phyloP scores from a whole-genome alignment of 441 rosid genomes.

The Omphalea diandra region DNA sequence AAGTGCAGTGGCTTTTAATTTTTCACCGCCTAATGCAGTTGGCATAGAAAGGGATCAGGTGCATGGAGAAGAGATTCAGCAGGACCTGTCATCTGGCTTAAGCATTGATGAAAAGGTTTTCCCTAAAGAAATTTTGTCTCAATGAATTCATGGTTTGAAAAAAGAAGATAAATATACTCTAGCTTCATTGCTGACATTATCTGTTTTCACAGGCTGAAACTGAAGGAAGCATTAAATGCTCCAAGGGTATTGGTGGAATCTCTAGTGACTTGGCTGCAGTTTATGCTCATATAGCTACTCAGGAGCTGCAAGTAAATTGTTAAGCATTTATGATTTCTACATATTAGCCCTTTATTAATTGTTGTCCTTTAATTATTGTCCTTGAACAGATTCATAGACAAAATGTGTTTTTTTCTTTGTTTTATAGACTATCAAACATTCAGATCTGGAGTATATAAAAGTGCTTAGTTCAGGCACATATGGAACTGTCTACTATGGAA shows the following conservation, averaged over 20 bases:
- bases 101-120: constrained; percentile 30
- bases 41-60: constrained; percentile 11
- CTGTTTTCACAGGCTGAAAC: constrained; percentile 21
- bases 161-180: background rate
- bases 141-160: background rate
- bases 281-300: constrained; percentile 23
- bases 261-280: constrained; percentile 19
- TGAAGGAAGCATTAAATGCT: constrained; percentile 21
- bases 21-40: constrained; percentile 9
- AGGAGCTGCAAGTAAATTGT: constrained; percentile 38
- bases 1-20: constrained; percentile 20
- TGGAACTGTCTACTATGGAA: constrained; percentile 44
- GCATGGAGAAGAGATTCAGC: constrained; percentile 22
- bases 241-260: constrained; percentile 25
- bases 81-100: constrained; percentile 21
- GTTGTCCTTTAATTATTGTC: too few species aligned
- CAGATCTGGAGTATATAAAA: constrained; percentile 35
- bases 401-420: constrained; percentile 5
- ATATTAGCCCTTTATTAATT: background rate
- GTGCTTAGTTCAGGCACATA: constrained; percentile 44
- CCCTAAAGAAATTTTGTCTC: constrained; percentile 1
- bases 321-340: background rate
- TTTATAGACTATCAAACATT: constrained; percentile 33
- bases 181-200: background rate
- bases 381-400: background rate